Evolutionary conservation across 2,329 filamentous ascomycete species (phyloP), one percentile per base, ranked within the genome.

Genomic region (Colletotrichum paranaense): DNA sequence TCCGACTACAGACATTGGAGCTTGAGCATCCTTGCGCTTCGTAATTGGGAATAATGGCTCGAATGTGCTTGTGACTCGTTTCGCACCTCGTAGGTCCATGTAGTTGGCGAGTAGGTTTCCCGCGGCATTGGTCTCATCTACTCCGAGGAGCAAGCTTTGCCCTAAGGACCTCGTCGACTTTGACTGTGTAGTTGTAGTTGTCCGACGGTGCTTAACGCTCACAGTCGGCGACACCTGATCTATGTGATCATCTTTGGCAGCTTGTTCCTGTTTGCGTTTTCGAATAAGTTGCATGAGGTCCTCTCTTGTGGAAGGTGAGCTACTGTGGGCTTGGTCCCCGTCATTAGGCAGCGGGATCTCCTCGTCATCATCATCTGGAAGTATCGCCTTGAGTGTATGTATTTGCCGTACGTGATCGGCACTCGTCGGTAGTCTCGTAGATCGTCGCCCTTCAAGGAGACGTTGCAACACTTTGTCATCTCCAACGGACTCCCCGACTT

Each of bases 71-170:
- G 28, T 8, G 5, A 53, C 56, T n/a, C 68, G 78, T 38, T 82
- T 82, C 0, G 77, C 70, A n/a, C 74, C 76, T 8, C 78, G 77
- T 6, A 84, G 75, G 11, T 81, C 73, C 67, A 84, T 78, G 35
- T 82, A 84, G 14, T 74, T 77, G 1, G 75, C 75, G 2, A 84
- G 66, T 2, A 84, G 74, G 28, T 70, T 79, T 5, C 76, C 76
- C 2, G 81, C 80, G 1, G 78, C 63, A 9, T 67, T 32, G 22
- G 8, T n/a, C 2, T 75, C 73, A 3, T 63, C 60, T 4, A 57
- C 69, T 12, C 46, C 53, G 5, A 73, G 28, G 6, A 76, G 57
- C 19, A 73, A 26, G 8, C 49, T 28, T 8, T 24, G 46, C 8
- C 8, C 24, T 2, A 32, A 7, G 12, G 28, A 11, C 19, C 56